Conservation (phyloP, 108 stramenopile genomes). For the Schizochytrium sp. region DNA sequence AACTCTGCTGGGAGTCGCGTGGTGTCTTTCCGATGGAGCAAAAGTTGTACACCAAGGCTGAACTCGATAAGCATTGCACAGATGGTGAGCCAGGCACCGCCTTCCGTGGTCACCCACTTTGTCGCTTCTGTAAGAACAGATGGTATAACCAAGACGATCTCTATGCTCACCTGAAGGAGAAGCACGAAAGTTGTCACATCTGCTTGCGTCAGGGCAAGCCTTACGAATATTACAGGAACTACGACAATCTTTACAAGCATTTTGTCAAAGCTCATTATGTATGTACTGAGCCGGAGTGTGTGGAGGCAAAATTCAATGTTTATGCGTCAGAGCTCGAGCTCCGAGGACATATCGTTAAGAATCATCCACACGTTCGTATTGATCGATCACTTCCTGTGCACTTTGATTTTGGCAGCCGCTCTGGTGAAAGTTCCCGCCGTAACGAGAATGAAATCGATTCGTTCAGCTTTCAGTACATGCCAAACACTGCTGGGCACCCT, state of each 20-base stretch:
- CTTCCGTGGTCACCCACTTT: constrained; percentile 84
- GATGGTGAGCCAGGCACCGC: constrained; percentile 75
- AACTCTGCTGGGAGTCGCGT: constrained; percentile 83
- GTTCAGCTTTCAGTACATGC: constrained; percentile 41
- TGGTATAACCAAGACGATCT: constrained; percentile 84
- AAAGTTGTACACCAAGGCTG: constrained; percentile 77
- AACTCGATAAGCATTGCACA: constrained; percentile 80
- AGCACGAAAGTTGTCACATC: constrained; percentile 89
- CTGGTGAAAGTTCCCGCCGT: background rate
- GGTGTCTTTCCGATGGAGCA: constrained; percentile 83
- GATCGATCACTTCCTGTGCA: constrained; percentile 45
- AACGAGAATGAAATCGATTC: constrained; percentile 17
- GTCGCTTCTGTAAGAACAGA: constrained; percentile 81
- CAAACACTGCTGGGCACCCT: background rate
- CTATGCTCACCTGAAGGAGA: constrained; percentile 86
- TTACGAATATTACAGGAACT: constrained; percentile 88
- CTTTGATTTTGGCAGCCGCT: background rate
- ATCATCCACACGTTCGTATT: constrained; percentile 38
- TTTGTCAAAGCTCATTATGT: constrained; percentile 87
- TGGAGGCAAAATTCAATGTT: constrained; percentile 84
- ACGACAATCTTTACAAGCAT: constrained; percentile 79
- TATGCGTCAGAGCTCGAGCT: constrained; percentile 89
- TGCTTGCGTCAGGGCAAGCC: constrained; percentile 82
- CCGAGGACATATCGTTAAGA: constrained; percentile 72
- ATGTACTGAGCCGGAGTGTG: constrained; percentile 83